A percentile compares a stretch with the other conserved stretches of the same genome.
These are phyloP conservation scores for Trichosporon faecale DNA, from an alignment of 1,284 basidiomycete genomes.

Conservation along the genomic window DNA sequence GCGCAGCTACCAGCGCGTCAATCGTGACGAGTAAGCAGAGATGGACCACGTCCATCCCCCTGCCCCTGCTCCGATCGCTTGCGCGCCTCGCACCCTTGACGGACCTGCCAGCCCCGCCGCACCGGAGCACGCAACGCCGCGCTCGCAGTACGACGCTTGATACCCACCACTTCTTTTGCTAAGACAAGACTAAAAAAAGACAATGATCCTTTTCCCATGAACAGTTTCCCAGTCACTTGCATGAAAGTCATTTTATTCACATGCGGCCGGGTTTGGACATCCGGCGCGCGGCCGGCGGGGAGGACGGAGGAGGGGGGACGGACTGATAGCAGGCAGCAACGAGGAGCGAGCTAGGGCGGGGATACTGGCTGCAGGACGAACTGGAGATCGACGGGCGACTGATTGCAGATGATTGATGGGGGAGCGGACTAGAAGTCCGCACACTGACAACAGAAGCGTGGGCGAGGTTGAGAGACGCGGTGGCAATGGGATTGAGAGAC, in stretches of 20 bases:
- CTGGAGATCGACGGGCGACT: too few species aligned
- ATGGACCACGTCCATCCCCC: not conserved
- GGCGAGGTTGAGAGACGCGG: too few species aligned
- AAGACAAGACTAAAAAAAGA: not conserved
- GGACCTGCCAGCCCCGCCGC: not conserved
- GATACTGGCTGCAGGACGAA: too few species aligned
- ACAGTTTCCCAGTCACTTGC: too few species aligned
- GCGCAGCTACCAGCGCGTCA: not conserved
- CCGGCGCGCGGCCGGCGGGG: not conserved
- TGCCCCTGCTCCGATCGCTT: not conserved
- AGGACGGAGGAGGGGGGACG: not conserved
- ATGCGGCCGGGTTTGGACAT: not conserved
- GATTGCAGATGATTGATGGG: too few species aligned
- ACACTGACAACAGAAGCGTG: too few species aligned
- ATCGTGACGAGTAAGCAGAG: not conserved
- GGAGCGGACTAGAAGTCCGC: too few species aligned
- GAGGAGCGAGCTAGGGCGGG: too few species aligned
- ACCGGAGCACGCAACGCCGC: not conserved
- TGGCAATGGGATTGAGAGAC: too few species aligned
- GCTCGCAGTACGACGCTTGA: constrained; percentile 1
- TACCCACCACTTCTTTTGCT: not conserved
- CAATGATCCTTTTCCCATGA: not conserved
- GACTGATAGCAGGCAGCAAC: too few species aligned
- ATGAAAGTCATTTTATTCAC: not conserved
- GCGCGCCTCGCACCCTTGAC: not conserved